Evolutionary conservation across 1,284 basidiomycete genomes (phyloP), one percentile per base, ranked within the genome.

Genomic region (Termitomyces sp.): DNA sequence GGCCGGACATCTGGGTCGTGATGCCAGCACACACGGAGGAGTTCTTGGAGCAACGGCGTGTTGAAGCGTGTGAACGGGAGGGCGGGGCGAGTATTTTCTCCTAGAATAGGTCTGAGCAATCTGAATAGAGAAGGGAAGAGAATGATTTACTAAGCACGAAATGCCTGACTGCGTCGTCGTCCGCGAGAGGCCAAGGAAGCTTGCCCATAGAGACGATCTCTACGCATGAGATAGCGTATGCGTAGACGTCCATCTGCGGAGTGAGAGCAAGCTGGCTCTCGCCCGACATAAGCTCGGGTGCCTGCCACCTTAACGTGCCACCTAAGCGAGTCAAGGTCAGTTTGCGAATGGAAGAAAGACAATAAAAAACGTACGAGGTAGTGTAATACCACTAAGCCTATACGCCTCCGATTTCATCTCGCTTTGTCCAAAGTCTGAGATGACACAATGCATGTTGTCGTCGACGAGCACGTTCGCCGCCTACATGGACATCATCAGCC

Each of bases 381-480:
- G 69, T 3, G 73, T 64, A 39, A 67, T 70, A 16, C 80, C 79
- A 58, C 79, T 86, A 5, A 85, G 66, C 26, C 79, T 74, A 60
- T 76, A 81, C 3, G 77, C 82, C 62, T 89, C 86, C 21, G 74
- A 78, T 70, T 83, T 87, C 76, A 91, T 82, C 66, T 87, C 83
- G 60, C 79, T 86, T 65, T 91, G 84, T 0, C 87, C 88, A 64
- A 91, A 91, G 63, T 91, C 88, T 11, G 84, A 80, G 50, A 91
- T 81, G 35, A 89, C 73, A 56, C 86, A 90, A 46, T 74, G 78
- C 9, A 77, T 72, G 2, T 74, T 68, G 59, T 88, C 83, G 59
- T 84, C 79, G 9, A 91, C 80, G 3, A 92, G 76, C 6, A 91
- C 78, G 64, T 91, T 91, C 2, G 83, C 73, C 7, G 79, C 86